Percentiles rank a stretch among this genome's conserved stretches.
Evolutionary conservation across 345 rosid genomes (phyloP).

Genomic region (Camelina neglecta): DNA sequence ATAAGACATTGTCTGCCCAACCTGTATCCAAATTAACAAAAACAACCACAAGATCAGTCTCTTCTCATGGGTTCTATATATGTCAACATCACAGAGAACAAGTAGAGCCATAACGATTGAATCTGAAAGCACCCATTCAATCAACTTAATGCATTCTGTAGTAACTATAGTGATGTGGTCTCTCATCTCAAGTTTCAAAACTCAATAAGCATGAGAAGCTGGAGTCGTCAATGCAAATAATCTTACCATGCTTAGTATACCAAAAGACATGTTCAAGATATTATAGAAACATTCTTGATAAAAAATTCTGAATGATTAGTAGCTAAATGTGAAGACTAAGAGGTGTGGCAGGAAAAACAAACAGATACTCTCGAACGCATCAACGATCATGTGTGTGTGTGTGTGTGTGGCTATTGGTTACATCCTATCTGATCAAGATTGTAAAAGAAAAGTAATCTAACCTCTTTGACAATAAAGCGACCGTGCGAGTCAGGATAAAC

Average conservation of each 20-base stretch:
- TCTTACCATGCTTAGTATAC: neutral
- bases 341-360: conserved; percentile 12
- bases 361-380: conserved; percentile 7
- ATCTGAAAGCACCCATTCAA: conserved; percentile 16
- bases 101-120: neutral
- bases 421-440: conserved; percentile 1
- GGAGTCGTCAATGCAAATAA: neutral
- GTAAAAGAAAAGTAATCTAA: conserved; percentile 26
- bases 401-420: neutral
- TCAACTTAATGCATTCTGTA: neutral
- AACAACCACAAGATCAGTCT: conserved; percentile 22
- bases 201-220: conserved; percentile 1
- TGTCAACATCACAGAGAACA: conserved; percentile 2
- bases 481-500: conserved; percentile 87
- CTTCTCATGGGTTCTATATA: conserved; percentile 4
- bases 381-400: neutral
- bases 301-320: neutral
- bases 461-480: conserved; percentile 78
- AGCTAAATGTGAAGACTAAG: neutral
- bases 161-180: neutral
- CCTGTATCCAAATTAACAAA: conserved; percentile 51
- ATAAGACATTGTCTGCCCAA: conserved; percentile 75
- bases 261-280: conserved; percentile 2
- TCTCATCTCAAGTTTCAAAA: neutral
- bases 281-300: neutral